These are phyloP conservation scores for Carex scoparia DNA, from an alignment of 176 grass and related monocot species.

Conservation along the genomic window DNA sequence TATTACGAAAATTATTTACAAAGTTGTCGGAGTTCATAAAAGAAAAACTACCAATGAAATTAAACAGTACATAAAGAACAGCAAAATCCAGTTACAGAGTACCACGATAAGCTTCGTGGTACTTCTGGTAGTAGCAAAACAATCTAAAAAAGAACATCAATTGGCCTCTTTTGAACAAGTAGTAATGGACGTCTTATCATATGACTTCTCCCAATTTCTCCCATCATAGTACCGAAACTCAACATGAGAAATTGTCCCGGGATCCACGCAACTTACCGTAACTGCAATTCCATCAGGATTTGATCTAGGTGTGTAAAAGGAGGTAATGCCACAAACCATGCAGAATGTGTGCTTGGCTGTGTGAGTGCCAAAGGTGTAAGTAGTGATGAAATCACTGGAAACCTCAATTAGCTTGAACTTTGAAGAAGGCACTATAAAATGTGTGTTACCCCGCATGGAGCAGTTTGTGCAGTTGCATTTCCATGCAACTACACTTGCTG, in stretches of 20 bases:
- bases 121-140: background rate
- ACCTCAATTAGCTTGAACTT: slow-evolving; percentile 46
- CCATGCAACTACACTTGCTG: slow-evolving; percentile 59
- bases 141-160: background rate
- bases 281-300: slow-evolving; percentile 69
- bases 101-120: background rate
- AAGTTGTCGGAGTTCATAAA: background rate
- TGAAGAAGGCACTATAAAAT: slow-evolving; percentile 54
- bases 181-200: slow-evolving; percentile 29
- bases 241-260: slow-evolving; percentile 58
- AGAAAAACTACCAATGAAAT: background rate
- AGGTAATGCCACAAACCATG: slow-evolving; percentile 75
- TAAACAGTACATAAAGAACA: background rate
- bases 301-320: slow-evolving; percentile 70
- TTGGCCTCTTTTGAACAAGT: slow-evolving; percentile 35
- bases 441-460: slow-evolving; percentile 55
- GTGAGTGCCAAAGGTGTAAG: slow-evolving; percentile 84
- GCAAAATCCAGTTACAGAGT: background rate
- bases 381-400: slow-evolving; percentile 50
- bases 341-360: slow-evolving; percentile 79
- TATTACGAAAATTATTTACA: too few relatives aligned
- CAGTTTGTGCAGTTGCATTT: slow-evolving; percentile 68
- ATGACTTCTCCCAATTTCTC: slow-evolving; percentile 57
- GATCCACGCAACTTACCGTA: slow-evolving; percentile 56
- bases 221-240: slow-evolving; percentile 54